Conservation (phyloP, 495 filamentous ascomycete genomes). For the Hypoxylon lienhwacheense region DNA sequence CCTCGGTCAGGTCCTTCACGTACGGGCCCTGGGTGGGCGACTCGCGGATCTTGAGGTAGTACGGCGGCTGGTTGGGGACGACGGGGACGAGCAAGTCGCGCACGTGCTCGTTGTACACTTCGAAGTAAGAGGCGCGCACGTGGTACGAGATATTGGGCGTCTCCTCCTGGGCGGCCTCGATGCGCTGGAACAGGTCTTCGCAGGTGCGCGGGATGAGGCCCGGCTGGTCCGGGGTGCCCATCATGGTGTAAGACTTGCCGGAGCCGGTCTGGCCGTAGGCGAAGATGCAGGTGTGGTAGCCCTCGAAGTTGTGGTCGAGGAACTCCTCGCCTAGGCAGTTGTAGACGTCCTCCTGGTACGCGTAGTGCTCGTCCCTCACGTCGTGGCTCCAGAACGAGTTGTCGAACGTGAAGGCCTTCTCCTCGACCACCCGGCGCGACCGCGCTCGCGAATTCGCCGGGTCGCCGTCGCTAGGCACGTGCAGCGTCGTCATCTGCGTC, state of each 20-base stretch:
- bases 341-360: conserved; percentile 86
- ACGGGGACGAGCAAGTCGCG: conserved; percentile 85
- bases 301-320: conserved; percentile 98
- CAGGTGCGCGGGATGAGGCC: conserved; percentile 97
- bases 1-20: conserved; percentile 92
- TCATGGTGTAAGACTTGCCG: conserved; percentile 99
- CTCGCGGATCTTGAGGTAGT: conserved; percentile 97
- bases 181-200: conserved; percentile 92
- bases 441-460: conserved; percentile 68
- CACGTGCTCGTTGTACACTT: conserved; percentile 99
- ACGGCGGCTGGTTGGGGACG: conserved; percentile 67
- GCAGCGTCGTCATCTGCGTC: conserved; percentile 78
- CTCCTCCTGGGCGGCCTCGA: conserved; percentile 71
- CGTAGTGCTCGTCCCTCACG: conserved; percentile 61
- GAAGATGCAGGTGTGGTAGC: conserved; percentile 99
- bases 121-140: conserved; percentile 96
- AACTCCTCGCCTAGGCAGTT: conserved; percentile 94
- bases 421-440: conserved; percentile 75
- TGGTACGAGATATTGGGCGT: conserved; percentile 90
- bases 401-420: conserved; percentile 93
- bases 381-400: conserved; percentile 97
- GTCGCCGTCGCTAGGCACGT: conserved; percentile 64
- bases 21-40: conserved; percentile 96
- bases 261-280: conserved; percentile 98
- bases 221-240: conserved; percentile 83